phyloP scores from a whole-genome alignment of 163 green algal genomes.

The Coccomyxa subellipsoidea region DNA sequence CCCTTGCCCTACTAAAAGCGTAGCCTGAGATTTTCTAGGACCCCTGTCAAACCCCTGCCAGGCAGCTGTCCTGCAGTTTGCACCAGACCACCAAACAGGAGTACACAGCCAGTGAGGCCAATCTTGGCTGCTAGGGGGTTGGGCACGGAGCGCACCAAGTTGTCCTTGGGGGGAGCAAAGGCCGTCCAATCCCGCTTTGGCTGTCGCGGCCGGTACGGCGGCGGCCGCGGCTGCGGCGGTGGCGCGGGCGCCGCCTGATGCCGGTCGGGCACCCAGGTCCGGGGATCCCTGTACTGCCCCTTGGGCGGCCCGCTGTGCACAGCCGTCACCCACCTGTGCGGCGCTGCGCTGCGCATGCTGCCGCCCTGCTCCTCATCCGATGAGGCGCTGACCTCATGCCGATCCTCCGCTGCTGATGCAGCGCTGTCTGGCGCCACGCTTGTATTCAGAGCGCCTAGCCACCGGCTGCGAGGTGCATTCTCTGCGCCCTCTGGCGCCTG shows the following conservation, averaged over 20 bases:
- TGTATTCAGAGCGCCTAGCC: not conserved
- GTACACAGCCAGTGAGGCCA: too few species aligned
- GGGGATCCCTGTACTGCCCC: not conserved
- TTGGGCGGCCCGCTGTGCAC: not conserved
- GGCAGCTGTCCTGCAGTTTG: too few species aligned
- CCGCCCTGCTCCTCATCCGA: not conserved
- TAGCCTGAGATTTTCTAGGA: too few species aligned
- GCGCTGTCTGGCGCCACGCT: not conserved
- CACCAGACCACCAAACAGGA: too few species aligned
- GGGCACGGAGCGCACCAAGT: not conserved
- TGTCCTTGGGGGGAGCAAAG: not conserved
- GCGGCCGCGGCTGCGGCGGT: too few species aligned
- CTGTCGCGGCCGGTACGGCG: not conserved
- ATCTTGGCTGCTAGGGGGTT: not conserved
- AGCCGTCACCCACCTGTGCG: not conserved
- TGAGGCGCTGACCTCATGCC: too few species aligned
- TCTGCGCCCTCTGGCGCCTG: not conserved
- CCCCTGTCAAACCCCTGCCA: too few species aligned
- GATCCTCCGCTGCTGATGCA: not conserved
- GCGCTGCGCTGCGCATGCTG: not conserved
- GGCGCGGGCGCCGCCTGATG: too few species aligned
- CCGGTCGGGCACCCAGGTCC: too few species aligned
- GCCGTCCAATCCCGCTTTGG: not conserved
- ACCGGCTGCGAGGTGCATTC: not conserved
- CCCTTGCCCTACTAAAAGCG: too few species aligned